Evolutionary conservation across 2,329 filamentous ascomycete species (phyloP).

Genomic region (Diaporthe sp.): DNA sequence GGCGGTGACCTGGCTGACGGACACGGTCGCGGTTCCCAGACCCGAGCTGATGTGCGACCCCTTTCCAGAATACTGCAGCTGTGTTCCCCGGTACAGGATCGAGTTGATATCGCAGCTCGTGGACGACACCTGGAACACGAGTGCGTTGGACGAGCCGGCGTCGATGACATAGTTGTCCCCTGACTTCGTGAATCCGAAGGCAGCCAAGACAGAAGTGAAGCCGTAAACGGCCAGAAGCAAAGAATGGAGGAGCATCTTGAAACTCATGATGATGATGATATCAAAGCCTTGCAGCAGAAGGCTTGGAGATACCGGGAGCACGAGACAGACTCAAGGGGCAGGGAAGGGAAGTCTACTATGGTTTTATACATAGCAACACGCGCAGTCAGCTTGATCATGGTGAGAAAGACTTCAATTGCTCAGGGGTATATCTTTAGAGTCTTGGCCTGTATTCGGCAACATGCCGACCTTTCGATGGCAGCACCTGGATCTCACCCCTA

Average conservation of each 20-base stretch:
- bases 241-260: conserved; percentile 40
- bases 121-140: conserved; percentile 32
- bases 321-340: too few relatives aligned
- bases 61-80: conserved; percentile 59
- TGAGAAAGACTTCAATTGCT: neutral
- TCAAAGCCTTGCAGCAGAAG: conserved; percentile 18
- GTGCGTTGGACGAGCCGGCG: conserved; percentile 44
- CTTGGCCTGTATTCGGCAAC: neutral
- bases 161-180: conserved; percentile 51
- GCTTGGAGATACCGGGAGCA: neutral
- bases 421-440: neutral
- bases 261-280: conserved; percentile 14
- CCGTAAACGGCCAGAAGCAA: conserved; percentile 39
- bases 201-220: conserved; percentile 44
- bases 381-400: neutral
- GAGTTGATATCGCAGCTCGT: conserved; percentile 64
- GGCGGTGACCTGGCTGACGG: conserved; percentile 33
- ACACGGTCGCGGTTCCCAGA: conserved; percentile 60
- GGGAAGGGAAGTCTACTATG: neutral
- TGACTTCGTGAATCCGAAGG: conserved; percentile 46
- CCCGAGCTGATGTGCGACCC: conserved; percentile 64
- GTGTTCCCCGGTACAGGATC: conserved; percentile 58
- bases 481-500: neutral
- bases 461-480: neutral
- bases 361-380: neutral